Conservation (phyloP, 2,329 filamentous ascomycete genomes). For the Hymenoscyphus albidus region DNA sequence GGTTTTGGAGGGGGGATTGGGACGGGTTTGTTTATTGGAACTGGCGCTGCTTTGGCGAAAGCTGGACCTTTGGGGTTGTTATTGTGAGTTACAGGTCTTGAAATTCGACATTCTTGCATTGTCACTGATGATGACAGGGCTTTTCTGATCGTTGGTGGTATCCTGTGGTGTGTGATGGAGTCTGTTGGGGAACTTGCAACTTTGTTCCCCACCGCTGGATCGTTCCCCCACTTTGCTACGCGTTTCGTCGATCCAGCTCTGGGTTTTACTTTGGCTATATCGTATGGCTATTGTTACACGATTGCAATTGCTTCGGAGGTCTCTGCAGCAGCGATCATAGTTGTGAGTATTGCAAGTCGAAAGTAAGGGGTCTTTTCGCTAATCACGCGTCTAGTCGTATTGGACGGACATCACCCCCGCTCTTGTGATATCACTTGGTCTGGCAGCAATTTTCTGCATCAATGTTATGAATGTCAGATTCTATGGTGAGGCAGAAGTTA, state of each 20-base stretch:
- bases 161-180: constrained; percentile 36
- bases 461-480: constrained; percentile 57
- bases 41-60: constrained; percentile 42
- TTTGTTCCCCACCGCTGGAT: constrained; percentile 34
- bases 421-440: constrained; percentile 39
- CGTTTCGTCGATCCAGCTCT: constrained; percentile 36
- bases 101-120: constrained; percentile 48
- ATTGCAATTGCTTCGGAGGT: constrained; percentile 27
- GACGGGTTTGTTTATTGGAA: constrained; percentile 51
- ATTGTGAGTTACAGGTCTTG: constrained; percentile 46
- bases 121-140: constrained; percentile 42
- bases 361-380: not conserved
- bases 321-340: constrained; percentile 8
- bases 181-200: constrained; percentile 35
- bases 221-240: constrained; percentile 34
- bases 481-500: constrained; percentile 59
- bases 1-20: constrained; percentile 38
- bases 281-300: constrained; percentile 30
- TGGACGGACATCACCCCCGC: constrained; percentile 10
- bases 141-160: constrained; percentile 39
- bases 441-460: constrained; percentile 31
- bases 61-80: constrained; percentile 47
- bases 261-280: constrained; percentile 29
- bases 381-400: constrained; percentile 1
- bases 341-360: not conserved